These are phyloP conservation scores for Diutina rugosa DNA, from an alignment of 1,139 yeast genomes.

Conservation along the genomic window DNA sequence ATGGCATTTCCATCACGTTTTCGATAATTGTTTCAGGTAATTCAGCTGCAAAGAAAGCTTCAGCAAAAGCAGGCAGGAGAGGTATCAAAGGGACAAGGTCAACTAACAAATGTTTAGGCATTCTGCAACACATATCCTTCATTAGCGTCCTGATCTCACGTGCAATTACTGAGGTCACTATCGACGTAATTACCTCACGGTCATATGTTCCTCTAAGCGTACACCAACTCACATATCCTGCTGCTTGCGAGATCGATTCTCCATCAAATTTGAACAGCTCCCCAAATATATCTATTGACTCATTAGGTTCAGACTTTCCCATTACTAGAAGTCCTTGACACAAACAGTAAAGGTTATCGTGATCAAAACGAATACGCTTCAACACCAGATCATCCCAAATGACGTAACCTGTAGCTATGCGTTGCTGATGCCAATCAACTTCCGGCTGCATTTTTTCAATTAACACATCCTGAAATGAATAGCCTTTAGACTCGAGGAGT, in stretches of 20 bases:
- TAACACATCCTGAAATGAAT: not conserved
- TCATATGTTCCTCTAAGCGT: not conserved
- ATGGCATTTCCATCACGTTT: not conserved
- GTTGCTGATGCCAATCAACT: not conserved
- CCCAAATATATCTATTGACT: not conserved
- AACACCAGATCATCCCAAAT: not conserved
- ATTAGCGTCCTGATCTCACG: not conserved
- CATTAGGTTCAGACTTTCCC: not conserved
- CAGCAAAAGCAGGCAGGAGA: not conserved
- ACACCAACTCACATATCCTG: not conserved
- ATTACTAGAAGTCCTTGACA: not conserved
- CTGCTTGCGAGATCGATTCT: not conserved
- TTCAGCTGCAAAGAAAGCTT: not conserved
- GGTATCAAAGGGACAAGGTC: not conserved
- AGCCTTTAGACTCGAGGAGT: not conserved
- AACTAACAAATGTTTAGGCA: not conserved
- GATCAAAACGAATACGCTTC: not conserved
- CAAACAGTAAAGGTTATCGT: not conserved
- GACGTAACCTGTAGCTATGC: not conserved
- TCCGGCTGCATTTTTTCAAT: not conserved
- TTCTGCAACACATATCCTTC: not conserved
- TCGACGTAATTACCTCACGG: not conserved
- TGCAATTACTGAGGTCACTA: not conserved
- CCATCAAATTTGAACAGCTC: not conserved
- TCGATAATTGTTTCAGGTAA: not conserved